These are phyloP conservation scores for Magnusiomyces paraingens DNA, from an alignment of 1,139 yeast genomes.

Conservation along the genomic window DNA sequence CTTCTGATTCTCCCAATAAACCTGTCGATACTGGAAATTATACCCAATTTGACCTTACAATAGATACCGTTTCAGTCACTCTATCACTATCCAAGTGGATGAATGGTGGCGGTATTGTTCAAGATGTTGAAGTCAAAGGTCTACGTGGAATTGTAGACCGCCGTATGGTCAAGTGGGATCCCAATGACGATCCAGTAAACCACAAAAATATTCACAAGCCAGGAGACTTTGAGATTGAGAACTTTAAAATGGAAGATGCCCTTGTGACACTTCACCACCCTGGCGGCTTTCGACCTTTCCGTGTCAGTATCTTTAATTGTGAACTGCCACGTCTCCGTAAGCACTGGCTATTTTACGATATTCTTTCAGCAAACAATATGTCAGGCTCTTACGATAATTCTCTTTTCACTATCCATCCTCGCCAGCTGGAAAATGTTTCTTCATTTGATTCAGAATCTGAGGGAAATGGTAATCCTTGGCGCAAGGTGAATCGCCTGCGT, in stretches of 20 bases:
- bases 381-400: conserved; percentile 93
- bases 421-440: conserved; percentile 38
- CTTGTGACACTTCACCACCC: conserved; percentile 80
- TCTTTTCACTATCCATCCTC: conserved; percentile 80
- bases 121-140: conserved; percentile 77
- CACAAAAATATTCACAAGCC: conserved; percentile 67
- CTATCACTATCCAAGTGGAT: conserved; percentile 82
- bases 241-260: conserved; percentile 76
- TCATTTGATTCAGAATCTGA: conserved; percentile 18
- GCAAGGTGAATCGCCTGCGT: conserved; percentile 67
- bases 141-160: conserved; percentile 88
- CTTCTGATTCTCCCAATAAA: conserved; percentile 25
- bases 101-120: conserved; percentile 80
- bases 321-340: conserved; percentile 73
- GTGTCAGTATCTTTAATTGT: conserved; percentile 79
- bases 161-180: conserved; percentile 77
- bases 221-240: conserved; percentile 90
- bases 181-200: conserved; percentile 74
- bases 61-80: conserved; percentile 77
- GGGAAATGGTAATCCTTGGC: conserved; percentile 37
- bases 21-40: conserved; percentile 81
- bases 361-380: conserved; percentile 74
- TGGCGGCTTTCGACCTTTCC: conserved; percentile 68
- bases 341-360: conserved; percentile 88
- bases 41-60: conserved; percentile 87